Evolutionary conservation across 495 filamentous ascomycete species (phyloP), one percentile per base, ranked within the genome.

Genomic region (Sphaerosporella brunnea): DNA sequence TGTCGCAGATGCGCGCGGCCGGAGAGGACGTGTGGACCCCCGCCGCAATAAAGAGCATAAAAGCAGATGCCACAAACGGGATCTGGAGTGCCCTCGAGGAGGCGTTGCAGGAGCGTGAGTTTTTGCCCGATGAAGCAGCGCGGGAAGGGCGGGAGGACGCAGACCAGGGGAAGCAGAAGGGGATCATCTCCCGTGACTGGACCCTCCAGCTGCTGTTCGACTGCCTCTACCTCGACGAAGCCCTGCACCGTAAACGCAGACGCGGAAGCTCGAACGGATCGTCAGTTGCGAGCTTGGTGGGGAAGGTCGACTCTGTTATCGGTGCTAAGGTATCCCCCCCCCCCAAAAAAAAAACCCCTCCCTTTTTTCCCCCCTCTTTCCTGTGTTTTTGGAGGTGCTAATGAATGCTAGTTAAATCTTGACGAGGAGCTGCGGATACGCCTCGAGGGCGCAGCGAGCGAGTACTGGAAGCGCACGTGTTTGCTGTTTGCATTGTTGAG

Each of bases 1-100:
- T 72, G 7, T 62, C 64, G 30, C 65, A 69, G 1, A 92, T 97
- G 85, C 70, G 70, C 28, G 64, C 67, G 10, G 66, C 67, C 8
- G 90, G 90, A 0, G 64, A 66, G 25, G 90, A 96, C 55, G 61
- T 96, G 7, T 97, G 90, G 90, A 87, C 78, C 47, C 72, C 75
- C 2, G 71, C 69, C 2, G 81, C 81, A 0, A 73, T 85, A 0
- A 53, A 55, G 7, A 65, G 67, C 2, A 54, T 96, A 36, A 92
- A 88, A 64, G 48, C 50, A 7, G 47, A 62, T 25, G 55, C 83
- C 10, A 55, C 68, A 13, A 60, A 59, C 34, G 65, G 68, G 41
- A 51, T 81, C 2, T 30, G 63, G 56, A 23, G 54, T 55, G 41
- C 48, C 53, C 1, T 73, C 64, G 43, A 34, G 30, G 18, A 34